These are phyloP conservation scores for Diutina ranongensis DNA, from an alignment of 1,139 yeast species.

Conservation along the genomic window DNA sequence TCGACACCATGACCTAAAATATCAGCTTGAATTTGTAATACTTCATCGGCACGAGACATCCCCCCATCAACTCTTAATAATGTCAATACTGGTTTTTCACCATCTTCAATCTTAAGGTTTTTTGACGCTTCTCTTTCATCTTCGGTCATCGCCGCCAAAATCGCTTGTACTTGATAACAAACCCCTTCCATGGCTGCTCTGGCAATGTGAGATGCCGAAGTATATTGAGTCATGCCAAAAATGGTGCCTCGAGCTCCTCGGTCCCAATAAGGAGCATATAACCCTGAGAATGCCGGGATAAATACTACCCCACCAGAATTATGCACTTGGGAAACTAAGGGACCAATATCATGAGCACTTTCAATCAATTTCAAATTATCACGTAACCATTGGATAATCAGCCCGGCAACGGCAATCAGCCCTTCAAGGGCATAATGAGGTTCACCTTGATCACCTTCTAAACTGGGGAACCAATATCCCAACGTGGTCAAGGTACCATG, in stretches of 20 bases:
- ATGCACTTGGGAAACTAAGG: constrained; percentile 71
- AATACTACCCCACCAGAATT: constrained; percentile 89
- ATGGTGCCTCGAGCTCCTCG: constrained; percentile 88
- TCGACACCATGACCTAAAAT: constrained; percentile 78
- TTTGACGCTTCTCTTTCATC: constrained; percentile 57
- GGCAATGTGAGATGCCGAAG: constrained; percentile 79
- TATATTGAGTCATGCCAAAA: constrained; percentile 84
- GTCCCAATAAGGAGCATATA: constrained; percentile 96
- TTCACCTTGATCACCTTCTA: constrained; percentile 36
- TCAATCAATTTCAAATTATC: constrained; percentile 79
- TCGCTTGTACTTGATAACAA: constrained; percentile 87
- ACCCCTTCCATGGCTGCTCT: constrained; percentile 94
- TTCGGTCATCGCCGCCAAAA: constrained; percentile 78
- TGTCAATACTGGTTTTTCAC: constrained; percentile 35
- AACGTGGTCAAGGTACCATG: constrained; percentile 85
- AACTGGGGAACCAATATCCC: constrained; percentile 77
- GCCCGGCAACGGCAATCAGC: constrained; percentile 93
- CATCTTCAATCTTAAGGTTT: constrained; percentile 31
- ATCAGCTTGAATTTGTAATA: constrained; percentile 91
- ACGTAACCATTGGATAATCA: constrained; percentile 89
- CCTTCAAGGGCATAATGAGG: constrained; percentile 93
- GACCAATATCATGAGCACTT: constrained; percentile 81
- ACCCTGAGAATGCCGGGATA: constrained; percentile 90
- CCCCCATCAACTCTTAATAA: constrained; percentile 86
- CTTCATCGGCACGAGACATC: constrained; percentile 84